A percentile compares a stretch with the other conserved stretches of the same genome.
phyloP scores from a whole-genome alignment of 208 protist species.

The Leishmania gerbilli region DNA sequence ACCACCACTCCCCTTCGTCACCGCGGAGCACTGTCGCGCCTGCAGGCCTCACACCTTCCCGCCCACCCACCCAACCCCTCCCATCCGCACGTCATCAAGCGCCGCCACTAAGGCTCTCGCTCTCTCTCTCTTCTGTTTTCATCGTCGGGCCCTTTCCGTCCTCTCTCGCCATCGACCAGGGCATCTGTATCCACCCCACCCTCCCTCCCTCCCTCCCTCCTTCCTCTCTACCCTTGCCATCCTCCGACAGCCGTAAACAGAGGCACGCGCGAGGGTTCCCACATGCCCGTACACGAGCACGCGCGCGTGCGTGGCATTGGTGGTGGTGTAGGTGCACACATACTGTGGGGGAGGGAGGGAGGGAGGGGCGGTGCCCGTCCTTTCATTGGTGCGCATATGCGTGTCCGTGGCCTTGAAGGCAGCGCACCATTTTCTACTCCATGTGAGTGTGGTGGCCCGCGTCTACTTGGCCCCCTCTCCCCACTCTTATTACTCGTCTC shows the following conservation, averaged over 20 bases:
- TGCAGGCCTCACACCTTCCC: too few species aligned
- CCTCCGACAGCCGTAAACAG: not conserved
- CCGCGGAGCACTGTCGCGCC: too few species aligned
- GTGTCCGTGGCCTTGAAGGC: too few species aligned
- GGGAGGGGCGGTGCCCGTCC: too few species aligned
- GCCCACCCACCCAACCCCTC: not conserved
- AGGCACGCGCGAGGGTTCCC: not conserved
- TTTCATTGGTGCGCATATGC: too few species aligned
- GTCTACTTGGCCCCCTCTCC: too few species aligned
- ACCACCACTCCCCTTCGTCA: too few species aligned
- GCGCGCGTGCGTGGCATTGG: not conserved
- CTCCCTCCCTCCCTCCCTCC: not conserved
- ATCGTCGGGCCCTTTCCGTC: not conserved
- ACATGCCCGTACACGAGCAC: not conserved
- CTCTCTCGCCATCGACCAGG: not conserved
- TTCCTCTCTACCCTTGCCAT: not conserved
- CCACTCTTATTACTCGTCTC: too few species aligned
- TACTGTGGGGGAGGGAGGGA: not conserved
- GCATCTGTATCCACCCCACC: not conserved
- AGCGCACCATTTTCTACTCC: too few species aligned
- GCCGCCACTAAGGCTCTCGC: not conserved
- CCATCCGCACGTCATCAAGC: not conserved
- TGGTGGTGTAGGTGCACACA: not conserved
- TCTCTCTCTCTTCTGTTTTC: not conserved
- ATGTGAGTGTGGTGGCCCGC: too few species aligned